These are phyloP conservation scores for Lactarius quietus DNA, from an alignment of 768 basidiomycete species.

Conservation along the genomic window DNA sequence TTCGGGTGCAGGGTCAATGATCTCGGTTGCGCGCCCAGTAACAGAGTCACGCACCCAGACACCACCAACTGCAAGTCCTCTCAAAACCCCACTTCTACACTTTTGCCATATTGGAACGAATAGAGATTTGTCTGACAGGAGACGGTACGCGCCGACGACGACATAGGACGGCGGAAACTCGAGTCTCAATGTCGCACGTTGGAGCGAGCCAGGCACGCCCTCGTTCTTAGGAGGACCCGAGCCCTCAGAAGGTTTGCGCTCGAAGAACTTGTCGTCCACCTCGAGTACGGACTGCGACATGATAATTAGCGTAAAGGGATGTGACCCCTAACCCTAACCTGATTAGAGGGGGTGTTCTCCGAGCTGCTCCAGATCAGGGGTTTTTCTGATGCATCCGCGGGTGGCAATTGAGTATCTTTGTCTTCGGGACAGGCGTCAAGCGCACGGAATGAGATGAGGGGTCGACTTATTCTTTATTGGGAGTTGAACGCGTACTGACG, in stretches of 20 bases:
- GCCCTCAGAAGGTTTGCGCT: constrained; percentile 6
- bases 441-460: neutral
- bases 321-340: neutral
- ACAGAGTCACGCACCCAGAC: constrained; percentile 53
- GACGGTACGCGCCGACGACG: constrained; percentile 78
- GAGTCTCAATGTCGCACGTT: constrained; percentile 57
- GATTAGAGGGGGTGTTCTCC: too few species aligned
- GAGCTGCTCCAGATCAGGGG: neutral
- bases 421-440: too few species aligned
- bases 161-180: constrained; percentile 81
- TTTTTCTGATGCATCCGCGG: neutral
- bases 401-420: neutral
- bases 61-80: constrained; percentile 66
- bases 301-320: neutral
- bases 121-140: constrained; percentile 68
- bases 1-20: neutral
- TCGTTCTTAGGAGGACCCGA: constrained; percentile 4
- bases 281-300: constrained; percentile 13
- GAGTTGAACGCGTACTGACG: neutral
- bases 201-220: constrained; percentile 34
- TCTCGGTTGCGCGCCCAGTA: neutral
- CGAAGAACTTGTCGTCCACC: neutral
- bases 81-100: constrained; percentile 68
- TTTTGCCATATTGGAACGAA: constrained; percentile 81
- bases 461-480: too few species aligned